These are phyloP conservation scores for Senecio squalidus DNA, from an alignment of 140 eudicot genomes.

Conservation along the genomic window DNA sequence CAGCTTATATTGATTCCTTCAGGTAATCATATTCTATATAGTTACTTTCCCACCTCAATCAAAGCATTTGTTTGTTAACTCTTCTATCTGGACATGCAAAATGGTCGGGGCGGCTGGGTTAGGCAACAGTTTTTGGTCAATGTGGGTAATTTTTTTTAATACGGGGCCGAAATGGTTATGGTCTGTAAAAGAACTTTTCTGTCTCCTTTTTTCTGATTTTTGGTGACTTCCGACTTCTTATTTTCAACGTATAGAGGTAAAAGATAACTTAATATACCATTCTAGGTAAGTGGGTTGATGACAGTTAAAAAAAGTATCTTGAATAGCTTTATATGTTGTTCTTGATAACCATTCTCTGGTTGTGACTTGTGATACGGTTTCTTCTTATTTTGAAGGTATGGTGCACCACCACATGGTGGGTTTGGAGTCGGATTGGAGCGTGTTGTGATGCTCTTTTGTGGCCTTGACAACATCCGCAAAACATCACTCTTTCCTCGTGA, in stretches of 20 bases:
- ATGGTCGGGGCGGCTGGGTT: too few relatives aligned
- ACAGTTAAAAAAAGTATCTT: background rate
- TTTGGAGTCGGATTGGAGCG: slow-evolving; percentile 95
- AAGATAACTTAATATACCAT: background rate
- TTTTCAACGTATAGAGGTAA: background rate
- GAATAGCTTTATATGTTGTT: background rate
- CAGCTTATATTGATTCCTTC: slow-evolving; percentile 73
- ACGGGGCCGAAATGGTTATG: too few relatives aligned
- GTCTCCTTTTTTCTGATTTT: too few relatives aligned
- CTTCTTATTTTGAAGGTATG: slow-evolving; percentile 45
- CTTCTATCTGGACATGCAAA: too few relatives aligned
- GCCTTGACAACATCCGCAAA: slow-evolving; percentile 84
- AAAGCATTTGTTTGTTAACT: too few relatives aligned
- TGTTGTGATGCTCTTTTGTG: slow-evolving; percentile 90
- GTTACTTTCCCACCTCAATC: too few relatives aligned
- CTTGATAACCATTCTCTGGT: background rate
- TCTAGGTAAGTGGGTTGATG: too few relatives aligned
- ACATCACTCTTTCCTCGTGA: slow-evolving; percentile 87
- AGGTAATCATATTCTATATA: slow-evolving; percentile 38
- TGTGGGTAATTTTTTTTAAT: too few relatives aligned
- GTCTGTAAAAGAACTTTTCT: too few relatives aligned
- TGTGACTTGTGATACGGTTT: too few relatives aligned
- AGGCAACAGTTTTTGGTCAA: too few relatives aligned
- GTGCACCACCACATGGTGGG: slow-evolving; percentile 96
- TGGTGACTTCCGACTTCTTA: too few relatives aligned